Evolutionary conservation across 306 rosid species (phyloP).

Genomic region (Fagus sylvatica): DNA sequence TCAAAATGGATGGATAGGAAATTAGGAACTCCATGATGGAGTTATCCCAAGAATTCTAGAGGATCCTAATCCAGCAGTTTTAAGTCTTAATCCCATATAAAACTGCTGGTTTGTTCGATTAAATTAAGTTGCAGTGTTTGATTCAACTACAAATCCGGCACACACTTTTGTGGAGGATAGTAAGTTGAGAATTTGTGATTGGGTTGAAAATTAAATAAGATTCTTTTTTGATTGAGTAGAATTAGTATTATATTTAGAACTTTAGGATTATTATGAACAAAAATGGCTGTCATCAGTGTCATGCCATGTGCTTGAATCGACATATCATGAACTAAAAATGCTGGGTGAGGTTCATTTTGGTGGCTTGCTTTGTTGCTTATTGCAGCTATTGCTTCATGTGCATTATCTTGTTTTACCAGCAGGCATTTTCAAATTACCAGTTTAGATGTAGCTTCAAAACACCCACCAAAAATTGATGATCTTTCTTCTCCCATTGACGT

Average conservation of each 20-base stretch:
- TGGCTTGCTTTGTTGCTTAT: too few species aligned
- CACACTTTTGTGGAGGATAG: too few species aligned
- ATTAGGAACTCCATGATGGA: too few species aligned
- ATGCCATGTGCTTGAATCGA: not conserved
- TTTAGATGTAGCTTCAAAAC: not conserved
- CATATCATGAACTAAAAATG: not conserved
- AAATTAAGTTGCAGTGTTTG: not conserved
- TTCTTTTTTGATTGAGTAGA: not conserved
- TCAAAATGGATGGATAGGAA: too few species aligned
- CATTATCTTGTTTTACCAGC: not conserved
- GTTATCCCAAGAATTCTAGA: too few species aligned
- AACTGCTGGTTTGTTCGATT: not conserved
- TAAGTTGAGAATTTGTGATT: too few species aligned
- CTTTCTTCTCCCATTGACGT: not conserved
- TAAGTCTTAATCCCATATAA: not conserved
- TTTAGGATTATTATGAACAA: not conserved
- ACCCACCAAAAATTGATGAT: not conserved
- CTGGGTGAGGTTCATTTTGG: too few species aligned
- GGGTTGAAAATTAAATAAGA: not conserved
- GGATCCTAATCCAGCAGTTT: not conserved
- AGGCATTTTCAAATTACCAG: not conserved
- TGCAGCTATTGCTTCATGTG: too few species aligned
- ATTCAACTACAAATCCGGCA: not conserved
- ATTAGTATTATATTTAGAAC: not conserved
- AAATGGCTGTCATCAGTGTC: not conserved